phyloP scores from a whole-genome alignment of 805 yeast genomes.

The Nakazawaea pomicola region DNA sequence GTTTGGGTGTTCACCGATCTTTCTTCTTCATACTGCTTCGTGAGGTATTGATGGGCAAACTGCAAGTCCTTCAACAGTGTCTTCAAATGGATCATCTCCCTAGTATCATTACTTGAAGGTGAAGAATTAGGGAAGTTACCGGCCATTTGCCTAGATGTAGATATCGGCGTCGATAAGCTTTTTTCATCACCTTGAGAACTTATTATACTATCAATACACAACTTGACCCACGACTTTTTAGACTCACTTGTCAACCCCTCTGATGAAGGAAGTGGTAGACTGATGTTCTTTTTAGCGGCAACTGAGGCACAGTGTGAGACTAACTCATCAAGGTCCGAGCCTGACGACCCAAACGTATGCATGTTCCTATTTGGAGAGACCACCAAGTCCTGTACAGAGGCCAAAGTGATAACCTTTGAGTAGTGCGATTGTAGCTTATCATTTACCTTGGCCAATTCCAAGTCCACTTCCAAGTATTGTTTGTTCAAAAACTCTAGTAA shows the following conservation, averaged over 20 bases:
- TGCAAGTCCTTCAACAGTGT: conserved; percentile 66
- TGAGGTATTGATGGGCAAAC: conserved; percentile 64
- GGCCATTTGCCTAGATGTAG: conserved; percentile 13
- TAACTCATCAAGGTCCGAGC: conserved; percentile 37
- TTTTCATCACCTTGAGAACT: neutral
- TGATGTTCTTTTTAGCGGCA: conserved; percentile 37
- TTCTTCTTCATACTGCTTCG: conserved; percentile 65
- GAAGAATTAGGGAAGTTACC: conserved; percentile 19
- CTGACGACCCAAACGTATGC: conserved; percentile 5
- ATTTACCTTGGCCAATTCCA: neutral
- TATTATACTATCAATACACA: conserved; percentile 34
- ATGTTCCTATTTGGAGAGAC: neutral
- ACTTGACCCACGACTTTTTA: conserved; percentile 28
- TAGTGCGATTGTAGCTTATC: neutral
- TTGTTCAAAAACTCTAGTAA: neutral
- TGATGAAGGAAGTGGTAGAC: conserved; percentile 27
- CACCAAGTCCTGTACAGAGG: conserved; percentile 7
- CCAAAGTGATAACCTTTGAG: neutral
- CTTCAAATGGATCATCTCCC: conserved; percentile 24
- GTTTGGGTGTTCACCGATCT: conserved; percentile 48
- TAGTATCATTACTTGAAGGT: conserved; percentile 1
- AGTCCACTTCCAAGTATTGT: neutral
- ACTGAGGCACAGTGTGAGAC: conserved; percentile 42
- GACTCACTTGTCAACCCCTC: neutral
- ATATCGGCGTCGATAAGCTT: conserved; percentile 15